phyloP scores from a whole-genome alignment of 345 rosid species.

The Firmiana major region DNA sequence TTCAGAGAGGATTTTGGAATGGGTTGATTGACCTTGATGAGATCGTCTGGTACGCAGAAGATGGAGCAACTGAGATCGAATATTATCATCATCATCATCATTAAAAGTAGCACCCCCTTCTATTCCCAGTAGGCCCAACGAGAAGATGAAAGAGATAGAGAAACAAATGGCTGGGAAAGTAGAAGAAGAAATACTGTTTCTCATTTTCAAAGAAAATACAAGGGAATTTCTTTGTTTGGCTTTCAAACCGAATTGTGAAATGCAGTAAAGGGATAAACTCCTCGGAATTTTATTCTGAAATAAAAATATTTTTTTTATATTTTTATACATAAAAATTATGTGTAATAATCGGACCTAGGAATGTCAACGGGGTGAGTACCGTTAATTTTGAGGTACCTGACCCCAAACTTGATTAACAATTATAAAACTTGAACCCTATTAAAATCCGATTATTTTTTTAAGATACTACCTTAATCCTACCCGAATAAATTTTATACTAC shows the following conservation, averaged over 20 bases:
- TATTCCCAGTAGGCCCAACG: not conserved
- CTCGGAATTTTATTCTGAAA: too few species aligned
- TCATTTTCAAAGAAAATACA: not conserved
- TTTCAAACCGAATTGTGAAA: not conserved
- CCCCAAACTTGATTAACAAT: too few species aligned
- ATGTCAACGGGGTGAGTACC: too few species aligned
- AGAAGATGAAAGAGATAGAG: not conserved
- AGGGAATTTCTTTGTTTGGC: not conserved
- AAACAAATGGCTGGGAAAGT: not conserved
- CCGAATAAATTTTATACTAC: too few species aligned
- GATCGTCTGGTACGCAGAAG: constrained; percentile 55
- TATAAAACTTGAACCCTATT: too few species aligned
- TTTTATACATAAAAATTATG: too few species aligned
- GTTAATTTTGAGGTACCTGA: too few species aligned
- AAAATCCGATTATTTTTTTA: too few species aligned
- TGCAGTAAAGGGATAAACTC: too few species aligned
- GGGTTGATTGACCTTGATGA: constrained; percentile 32
- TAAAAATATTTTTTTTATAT: too few species aligned
- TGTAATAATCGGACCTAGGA: too few species aligned
- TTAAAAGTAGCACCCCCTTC: not conserved
- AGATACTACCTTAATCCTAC: too few species aligned
- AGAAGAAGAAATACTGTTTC: not conserved
- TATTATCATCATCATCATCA: constrained; percentile 25
- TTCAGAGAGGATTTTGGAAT: not conserved
- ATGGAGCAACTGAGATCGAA: constrained; percentile 51